Percentiles rank a stretch among this genome's conserved stretches.
These are phyloP conservation scores for Lichtheimia hyalospora DNA, from an alignment of 371 early-diverging fungal genomes.

Conservation along the genomic window DNA sequence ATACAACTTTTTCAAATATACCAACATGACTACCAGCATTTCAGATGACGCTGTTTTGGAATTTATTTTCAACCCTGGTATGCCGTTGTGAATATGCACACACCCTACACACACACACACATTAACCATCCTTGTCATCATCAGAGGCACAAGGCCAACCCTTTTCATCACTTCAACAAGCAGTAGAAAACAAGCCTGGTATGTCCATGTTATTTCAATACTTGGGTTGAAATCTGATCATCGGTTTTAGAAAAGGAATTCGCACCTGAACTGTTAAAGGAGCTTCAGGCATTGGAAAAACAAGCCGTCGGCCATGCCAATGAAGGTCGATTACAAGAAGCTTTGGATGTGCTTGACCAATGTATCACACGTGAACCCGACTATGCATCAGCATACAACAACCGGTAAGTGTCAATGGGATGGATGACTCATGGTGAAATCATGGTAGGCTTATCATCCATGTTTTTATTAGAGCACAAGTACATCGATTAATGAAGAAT, in stretches of 20 bases:
- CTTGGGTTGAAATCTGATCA: neutral
- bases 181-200: neutral
- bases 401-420: slow-evolving; percentile 56
- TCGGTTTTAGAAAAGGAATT: slow-evolving; percentile 27
- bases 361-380: slow-evolving; percentile 58
- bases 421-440: neutral
- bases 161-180: neutral
- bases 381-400: slow-evolving; percentile 86
- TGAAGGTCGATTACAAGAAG: slow-evolving; percentile 40
- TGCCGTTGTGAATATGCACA: neutral
- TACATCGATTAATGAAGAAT: slow-evolving; percentile 64
- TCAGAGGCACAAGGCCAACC: slow-evolving; percentile 36
- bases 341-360: slow-evolving; percentile 43
- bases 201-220: neutral
- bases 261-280: slow-evolving; percentile 20
- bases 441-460: neutral
- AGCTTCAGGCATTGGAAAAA: slow-evolving; percentile 49
- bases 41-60: slow-evolving; percentile 48
- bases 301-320: slow-evolving; percentile 51
- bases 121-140: neutral
- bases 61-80: slow-evolving; percentile 50
- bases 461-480: slow-evolving; percentile 65
- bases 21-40: slow-evolving; percentile 13
- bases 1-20: neutral
- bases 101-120: neutral